Conservation (phyloP, 441 rosid genomes). For the Mallotus japonicus region DNA sequence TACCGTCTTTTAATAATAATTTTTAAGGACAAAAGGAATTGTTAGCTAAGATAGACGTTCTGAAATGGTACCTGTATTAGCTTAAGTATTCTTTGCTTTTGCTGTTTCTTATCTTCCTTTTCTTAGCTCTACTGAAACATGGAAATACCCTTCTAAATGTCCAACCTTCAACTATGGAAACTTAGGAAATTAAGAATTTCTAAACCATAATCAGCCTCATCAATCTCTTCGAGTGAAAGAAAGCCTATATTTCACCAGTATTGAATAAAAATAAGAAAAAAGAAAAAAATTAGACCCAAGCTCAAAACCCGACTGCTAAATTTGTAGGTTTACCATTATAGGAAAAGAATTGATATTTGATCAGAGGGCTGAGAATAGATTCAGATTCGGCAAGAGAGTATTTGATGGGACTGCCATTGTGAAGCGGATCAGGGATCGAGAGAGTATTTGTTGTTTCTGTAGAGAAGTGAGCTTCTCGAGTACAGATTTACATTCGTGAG, state of each 20-base stretch:
- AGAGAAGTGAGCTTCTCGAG: constrained; percentile 54
- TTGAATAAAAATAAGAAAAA: neutral
- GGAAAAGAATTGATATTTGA: constrained; percentile 27
- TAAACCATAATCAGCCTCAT: constrained; percentile 63
- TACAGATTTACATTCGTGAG: constrained; percentile 88
- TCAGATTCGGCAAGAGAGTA: constrained; percentile 81
- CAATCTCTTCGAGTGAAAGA: constrained; percentile 90
- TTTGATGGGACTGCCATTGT: constrained; percentile 64
- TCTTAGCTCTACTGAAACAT: no score
- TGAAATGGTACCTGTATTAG: no score
- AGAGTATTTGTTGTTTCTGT: constrained; percentile 37
- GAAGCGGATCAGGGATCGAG: constrained; percentile 77
- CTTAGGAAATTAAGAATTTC: constrained; percentile 29
- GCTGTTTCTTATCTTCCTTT: no score
- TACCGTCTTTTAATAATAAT: no score
- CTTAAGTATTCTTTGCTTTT: no score
- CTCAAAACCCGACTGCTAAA: neutral
- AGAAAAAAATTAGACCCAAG: neutral
- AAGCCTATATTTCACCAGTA: constrained; percentile 47
- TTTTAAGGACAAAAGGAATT: no score
- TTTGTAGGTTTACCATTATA: no score
- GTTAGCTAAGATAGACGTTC: no score
- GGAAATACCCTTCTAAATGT: no score
- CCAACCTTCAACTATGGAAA: no score
- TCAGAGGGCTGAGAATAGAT: constrained; percentile 70